Conservation (phyloP, 2,329 filamentous ascomycete species). For the Byssothecium circinans region DNA sequence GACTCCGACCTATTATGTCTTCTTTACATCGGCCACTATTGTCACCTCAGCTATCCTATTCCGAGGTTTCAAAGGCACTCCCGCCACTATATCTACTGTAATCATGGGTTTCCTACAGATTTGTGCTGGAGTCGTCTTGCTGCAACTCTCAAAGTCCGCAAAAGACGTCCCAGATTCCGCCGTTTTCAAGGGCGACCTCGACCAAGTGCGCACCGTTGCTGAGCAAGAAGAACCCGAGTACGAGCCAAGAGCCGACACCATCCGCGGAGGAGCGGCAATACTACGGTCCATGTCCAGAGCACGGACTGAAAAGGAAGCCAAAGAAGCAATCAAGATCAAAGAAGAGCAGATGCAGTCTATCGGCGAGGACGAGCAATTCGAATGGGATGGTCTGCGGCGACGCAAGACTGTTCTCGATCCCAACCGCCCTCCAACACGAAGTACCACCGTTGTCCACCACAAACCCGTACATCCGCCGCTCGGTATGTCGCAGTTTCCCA, state of each 20-base stretch:
- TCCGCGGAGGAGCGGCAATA: constrained; percentile 86
- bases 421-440: constrained; percentile 38
- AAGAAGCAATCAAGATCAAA: constrained; percentile 76
- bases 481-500: constrained; percentile 84
- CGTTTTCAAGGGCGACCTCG: constrained; percentile 87
- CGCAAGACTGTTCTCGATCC: constrained; percentile 62
- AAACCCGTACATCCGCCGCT: constrained; percentile 71
- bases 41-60: constrained; percentile 92
- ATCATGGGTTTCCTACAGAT: constrained; percentile 93
- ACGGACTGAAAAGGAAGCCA: constrained; percentile 74
- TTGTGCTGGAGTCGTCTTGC: constrained; percentile 84
- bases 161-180: constrained; percentile 95
- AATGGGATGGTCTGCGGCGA: constrained; percentile 89
- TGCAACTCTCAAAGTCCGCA: constrained; percentile 96
- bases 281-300: constrained; percentile 77
- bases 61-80: constrained; percentile 87
- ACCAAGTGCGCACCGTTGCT: constrained; percentile 93
- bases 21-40: constrained; percentile 95
- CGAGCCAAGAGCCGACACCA: constrained; percentile 94
- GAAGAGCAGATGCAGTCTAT: constrained; percentile 82
- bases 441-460: constrained; percentile 45
- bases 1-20: constrained; percentile 97
- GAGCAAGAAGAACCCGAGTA: constrained; percentile 95
- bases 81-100: constrained; percentile 79
- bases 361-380: constrained; percentile 75